phyloP scores from a whole-genome alignment of 352 stramenopile genomes.

The Phytopythium ostracodes region DNA sequence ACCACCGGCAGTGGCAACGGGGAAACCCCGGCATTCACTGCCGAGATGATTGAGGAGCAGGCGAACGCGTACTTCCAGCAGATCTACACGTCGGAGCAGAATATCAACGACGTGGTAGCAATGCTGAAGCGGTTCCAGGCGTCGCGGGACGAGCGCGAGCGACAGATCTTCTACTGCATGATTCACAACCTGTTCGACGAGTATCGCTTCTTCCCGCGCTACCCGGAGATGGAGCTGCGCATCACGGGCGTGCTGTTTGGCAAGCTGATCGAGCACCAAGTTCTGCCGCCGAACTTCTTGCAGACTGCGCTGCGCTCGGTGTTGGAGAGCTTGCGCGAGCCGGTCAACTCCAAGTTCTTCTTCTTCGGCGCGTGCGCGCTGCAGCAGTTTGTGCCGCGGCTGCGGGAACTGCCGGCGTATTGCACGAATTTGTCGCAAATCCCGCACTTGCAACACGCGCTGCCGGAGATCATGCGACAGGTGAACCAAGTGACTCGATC shows the following conservation, averaged over 20 bases:
- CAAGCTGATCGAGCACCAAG: conserved; percentile 97
- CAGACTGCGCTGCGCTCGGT: conserved; percentile 97
- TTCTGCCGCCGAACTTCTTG: conserved; percentile 97
- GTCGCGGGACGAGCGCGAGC: conserved; percentile 93
- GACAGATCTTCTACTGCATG: conserved; percentile 99
- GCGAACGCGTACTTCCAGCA: conserved; percentile 99
- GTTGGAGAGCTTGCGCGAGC: conserved; percentile 95
- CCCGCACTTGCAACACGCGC: conserved; percentile 93
- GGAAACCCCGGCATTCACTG: conserved; percentile 54
- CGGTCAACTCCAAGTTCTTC: conserved; percentile 97
- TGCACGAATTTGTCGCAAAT: conserved; percentile 98
- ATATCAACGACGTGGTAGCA: conserved; percentile 96
- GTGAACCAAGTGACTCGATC: conserved; percentile 79
- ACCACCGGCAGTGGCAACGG: conserved; percentile 13
- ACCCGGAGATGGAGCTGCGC: conserved; percentile 98
- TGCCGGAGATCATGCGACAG: conserved; percentile 90
- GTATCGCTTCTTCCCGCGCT: conserved; percentile 99
- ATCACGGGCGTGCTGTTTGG: conserved; percentile 99
- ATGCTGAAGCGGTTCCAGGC: conserved; percentile 99
- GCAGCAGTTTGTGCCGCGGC: conserved; percentile 96
- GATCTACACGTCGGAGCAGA: conserved; percentile 98
- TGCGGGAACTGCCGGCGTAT: conserved; percentile 97
- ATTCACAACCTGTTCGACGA: conserved; percentile 99
- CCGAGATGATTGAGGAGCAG: conserved; percentile 98
- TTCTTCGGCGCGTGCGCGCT: conserved; percentile 98